These are phyloP conservation scores for Hypoxylon sp. DNA, from an alignment of 2,329 filamentous ascomycete species.

Conservation along the genomic window DNA sequence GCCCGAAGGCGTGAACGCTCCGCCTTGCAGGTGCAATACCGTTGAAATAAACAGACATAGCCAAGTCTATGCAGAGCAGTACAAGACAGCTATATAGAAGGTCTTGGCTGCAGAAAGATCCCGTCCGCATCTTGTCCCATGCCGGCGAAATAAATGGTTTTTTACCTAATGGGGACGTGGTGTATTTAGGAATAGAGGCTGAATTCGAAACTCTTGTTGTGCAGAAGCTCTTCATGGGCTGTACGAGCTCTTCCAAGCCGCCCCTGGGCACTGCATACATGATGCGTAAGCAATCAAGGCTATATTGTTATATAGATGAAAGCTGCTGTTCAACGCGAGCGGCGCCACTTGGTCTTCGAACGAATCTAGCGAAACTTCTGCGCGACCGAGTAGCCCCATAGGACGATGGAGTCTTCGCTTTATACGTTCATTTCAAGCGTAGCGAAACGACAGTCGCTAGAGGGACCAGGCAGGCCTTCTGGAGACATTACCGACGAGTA, in stretches of 20 bases:
- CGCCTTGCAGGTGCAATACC: conserved; percentile 33
- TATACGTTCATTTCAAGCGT: conserved; percentile 31
- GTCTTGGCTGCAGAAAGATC: conserved; percentile 39
- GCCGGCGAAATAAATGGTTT: conserved; percentile 15
- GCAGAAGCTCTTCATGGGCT: conserved; percentile 6
- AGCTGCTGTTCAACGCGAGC: conserved; percentile 20
- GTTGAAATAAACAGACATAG: conserved; percentile 16
- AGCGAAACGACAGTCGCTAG: conserved; percentile 28
- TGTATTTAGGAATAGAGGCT: conserved; percentile 38
- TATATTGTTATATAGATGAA: conserved; percentile 37
- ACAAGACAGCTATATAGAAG: conserved; percentile 21
- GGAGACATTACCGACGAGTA: conserved; percentile 27
- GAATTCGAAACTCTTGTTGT: conserved; percentile 28
- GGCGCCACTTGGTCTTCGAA: conserved; percentile 17
- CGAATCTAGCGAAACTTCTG: conserved; percentile 5
- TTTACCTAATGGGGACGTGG: conserved; percentile 30
- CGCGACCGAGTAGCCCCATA: not conserved
- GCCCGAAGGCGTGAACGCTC: conserved; percentile 5
- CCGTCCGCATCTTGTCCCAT: conserved; percentile 18
- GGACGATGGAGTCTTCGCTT: conserved; percentile 38
- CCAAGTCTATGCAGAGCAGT: conserved; percentile 12
- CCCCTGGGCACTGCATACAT: conserved; percentile 12
- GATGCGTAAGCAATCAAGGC: conserved; percentile 19
- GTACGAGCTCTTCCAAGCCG: conserved; percentile 2
- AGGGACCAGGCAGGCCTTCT: conserved; percentile 31